These are phyloP conservation scores for Erodium maritimum DNA, from an alignment of 345 rosid species.

Conservation along the genomic window DNA sequence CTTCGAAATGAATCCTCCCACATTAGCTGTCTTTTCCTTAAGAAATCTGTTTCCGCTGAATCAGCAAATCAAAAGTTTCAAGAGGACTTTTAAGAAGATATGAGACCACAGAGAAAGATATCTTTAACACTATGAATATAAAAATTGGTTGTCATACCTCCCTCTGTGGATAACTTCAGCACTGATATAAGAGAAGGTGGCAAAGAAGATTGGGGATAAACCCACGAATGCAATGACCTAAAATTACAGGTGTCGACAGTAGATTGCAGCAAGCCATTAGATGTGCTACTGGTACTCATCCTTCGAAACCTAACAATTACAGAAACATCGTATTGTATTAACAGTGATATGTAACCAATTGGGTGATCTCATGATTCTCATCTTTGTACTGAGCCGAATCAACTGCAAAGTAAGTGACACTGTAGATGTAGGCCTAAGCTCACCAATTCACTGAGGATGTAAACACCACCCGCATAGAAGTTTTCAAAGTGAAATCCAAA, in stretches of 20 bases:
- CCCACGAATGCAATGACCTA: slow-evolving; percentile 70
- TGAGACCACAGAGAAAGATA: slow-evolving; percentile 4
- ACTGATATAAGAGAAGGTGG: slow-evolving; percentile 64
- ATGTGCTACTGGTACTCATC: slow-evolving; percentile 36
- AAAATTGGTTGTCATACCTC: slow-evolving; percentile 40
- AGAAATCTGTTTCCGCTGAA: slow-evolving; percentile 52
- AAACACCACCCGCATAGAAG: slow-evolving; percentile 44
- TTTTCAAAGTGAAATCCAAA: slow-evolving; percentile 82
- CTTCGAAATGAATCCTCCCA: slow-evolving; percentile 95
- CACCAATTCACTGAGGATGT: slow-evolving; percentile 61
- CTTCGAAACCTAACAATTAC: slow-evolving; percentile 52
- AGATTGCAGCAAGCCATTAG: slow-evolving; percentile 31
- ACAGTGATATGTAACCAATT: not conserved
- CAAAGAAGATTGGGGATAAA: slow-evolving; percentile 77
- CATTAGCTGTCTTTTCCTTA: slow-evolving; percentile 44
- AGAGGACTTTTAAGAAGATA: slow-evolving; percentile 9
- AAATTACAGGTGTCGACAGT: slow-evolving; percentile 33
- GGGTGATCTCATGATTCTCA: not conserved
- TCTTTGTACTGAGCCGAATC: not conserved
- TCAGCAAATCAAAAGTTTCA: slow-evolving; percentile 12
- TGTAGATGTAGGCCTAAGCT: slow-evolving; percentile 12
- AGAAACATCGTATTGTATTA: slow-evolving; percentile 5
- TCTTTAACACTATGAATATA: slow-evolving; percentile 1
- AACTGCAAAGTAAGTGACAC: not conserved
- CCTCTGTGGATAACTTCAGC: slow-evolving; percentile 39